Evolutionary conservation across 1,284 basidiomycete genomes (phyloP).

Genomic region (Cerioporus squamosus): DNA sequence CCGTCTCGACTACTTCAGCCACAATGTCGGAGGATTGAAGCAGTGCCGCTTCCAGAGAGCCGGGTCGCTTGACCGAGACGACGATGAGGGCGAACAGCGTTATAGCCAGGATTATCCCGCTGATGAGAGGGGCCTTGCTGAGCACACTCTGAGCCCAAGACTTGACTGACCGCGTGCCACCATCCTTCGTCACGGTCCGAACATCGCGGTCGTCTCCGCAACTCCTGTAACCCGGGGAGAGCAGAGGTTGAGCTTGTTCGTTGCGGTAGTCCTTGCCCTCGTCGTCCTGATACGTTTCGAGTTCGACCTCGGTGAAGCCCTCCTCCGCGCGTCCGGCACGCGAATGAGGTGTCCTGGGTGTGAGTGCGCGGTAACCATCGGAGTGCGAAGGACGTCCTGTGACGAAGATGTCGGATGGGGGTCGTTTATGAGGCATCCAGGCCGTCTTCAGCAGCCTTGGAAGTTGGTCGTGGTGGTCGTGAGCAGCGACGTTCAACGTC

Average conservation of each 20-base stretch:
- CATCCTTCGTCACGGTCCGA: constrained; percentile 6
- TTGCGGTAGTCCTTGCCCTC: constrained; percentile 42
- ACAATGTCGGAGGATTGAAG: constrained; percentile 31
- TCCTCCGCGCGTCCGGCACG: constrained; percentile 62
- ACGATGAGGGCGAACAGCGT: constrained; percentile 55
- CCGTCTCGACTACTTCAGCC: constrained; percentile 10
- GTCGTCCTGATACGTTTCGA: constrained; percentile 45
- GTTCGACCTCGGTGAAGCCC: constrained; percentile 51
- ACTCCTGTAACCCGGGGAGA: constrained; percentile 46
- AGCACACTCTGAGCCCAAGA: constrained; percentile 9
- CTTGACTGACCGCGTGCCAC: not conserved
- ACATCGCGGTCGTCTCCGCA: constrained; percentile 41
- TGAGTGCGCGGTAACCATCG: constrained; percentile 47
- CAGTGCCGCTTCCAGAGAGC: constrained; percentile 49
- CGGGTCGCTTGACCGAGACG: constrained; percentile 54
- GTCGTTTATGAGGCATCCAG: constrained; percentile 11
- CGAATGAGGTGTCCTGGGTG: constrained; percentile 67
- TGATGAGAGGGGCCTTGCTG: constrained; percentile 39
- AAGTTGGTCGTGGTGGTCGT: not conserved
- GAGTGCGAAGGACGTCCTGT: constrained; percentile 31
- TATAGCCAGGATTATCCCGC: constrained; percentile 50
- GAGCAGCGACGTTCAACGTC: too few relatives aligned
- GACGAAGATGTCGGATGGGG: constrained; percentile 27
- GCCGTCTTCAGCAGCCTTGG: not conserved
- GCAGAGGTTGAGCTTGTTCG: constrained; percentile 52